Percentiles rank a stretch among this genome's conserved stretches.
phyloP scores from a whole-genome alignment of 2,329 filamentous ascomycete species.

The Pseudogymnoascus sp. region DNA sequence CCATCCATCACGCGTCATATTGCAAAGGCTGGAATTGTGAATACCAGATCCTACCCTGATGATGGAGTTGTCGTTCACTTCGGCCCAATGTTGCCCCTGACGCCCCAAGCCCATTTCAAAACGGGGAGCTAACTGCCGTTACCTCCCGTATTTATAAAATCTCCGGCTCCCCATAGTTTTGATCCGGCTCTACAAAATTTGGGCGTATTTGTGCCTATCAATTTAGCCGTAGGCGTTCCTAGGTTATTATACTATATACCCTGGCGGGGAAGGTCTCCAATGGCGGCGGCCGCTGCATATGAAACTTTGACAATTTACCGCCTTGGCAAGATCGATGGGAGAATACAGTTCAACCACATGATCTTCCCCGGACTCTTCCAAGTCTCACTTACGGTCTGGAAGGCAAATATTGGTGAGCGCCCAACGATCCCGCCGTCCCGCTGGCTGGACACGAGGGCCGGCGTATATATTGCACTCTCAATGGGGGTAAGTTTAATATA shows the following conservation, averaged over 20 bases:
- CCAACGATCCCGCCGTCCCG: constrained; percentile 2
- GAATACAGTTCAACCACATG: constrained; percentile 4
- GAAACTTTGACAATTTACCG: constrained; percentile 5
- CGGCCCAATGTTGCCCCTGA: neutral
- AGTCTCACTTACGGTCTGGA: neutral
- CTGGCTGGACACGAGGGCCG: neutral
- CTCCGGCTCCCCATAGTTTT: neutral
- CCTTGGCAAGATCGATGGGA: neutral
- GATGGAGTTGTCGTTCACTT: neutral
- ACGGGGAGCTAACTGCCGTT: neutral
- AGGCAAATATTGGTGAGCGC: neutral
- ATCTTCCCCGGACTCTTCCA: neutral
- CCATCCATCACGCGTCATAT: neutral
- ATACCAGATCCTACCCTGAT: neutral
- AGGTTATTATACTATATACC: constrained; percentile 3
- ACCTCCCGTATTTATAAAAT: neutral
- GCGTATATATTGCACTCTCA: constrained; percentile 6
- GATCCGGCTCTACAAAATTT: neutral
- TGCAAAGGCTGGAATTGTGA: neutral
- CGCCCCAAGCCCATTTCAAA: neutral
- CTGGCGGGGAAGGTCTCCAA: constrained; percentile 1
- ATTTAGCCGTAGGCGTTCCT: neutral
- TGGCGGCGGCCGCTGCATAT: neutral
- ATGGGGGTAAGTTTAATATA: constrained; percentile 3
- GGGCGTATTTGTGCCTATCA: neutral